Percentiles rank a stretch among this genome's conserved stretches.
Conservation (phyloP, 75 land plant genomes). For the Gnetum montanum region DNA sequence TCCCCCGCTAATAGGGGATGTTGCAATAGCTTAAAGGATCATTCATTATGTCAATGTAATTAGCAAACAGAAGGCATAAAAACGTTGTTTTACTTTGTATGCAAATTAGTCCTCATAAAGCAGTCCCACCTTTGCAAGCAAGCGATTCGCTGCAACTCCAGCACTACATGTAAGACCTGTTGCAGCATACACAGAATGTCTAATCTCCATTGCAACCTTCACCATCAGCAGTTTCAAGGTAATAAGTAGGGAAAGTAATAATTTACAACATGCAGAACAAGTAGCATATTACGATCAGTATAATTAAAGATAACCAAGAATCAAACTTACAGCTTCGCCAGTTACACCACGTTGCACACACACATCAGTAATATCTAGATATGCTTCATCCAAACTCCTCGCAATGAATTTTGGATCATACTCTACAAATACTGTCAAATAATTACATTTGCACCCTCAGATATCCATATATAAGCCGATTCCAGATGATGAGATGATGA, state of each 20-base stretch:
- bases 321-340: conserved; percentile 48
- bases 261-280: too few relatives aligned
- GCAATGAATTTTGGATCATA: conserved; percentile 77
- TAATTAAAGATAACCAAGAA: too few relatives aligned
- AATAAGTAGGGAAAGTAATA: too few relatives aligned
- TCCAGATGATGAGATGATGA: neutral
- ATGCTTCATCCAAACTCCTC: conserved; percentile 90
- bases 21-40: too few relatives aligned
- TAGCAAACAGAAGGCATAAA: too few relatives aligned
- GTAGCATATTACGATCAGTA: too few relatives aligned
- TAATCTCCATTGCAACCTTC: conserved; percentile 77
- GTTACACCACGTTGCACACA: conserved; percentile 35
- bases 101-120: too few relatives aligned
- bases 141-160: conserved; percentile 75
- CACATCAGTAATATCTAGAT: conserved; percentile 69
- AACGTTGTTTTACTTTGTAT: too few relatives aligned
- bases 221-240: neutral
- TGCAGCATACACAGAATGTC: conserved; percentile 35
- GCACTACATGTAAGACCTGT: conserved; percentile 94
- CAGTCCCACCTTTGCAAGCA: conserved; percentile 75
- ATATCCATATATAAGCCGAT: neutral
- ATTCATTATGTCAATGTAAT: too few relatives aligned
- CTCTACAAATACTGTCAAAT: conserved; percentile 56
- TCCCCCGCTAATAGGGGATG: too few relatives aligned
- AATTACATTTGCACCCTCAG: neutral